Conservation (phyloP, 1,284 basidiomycete genomes). For the Mixia osmundae region DNA sequence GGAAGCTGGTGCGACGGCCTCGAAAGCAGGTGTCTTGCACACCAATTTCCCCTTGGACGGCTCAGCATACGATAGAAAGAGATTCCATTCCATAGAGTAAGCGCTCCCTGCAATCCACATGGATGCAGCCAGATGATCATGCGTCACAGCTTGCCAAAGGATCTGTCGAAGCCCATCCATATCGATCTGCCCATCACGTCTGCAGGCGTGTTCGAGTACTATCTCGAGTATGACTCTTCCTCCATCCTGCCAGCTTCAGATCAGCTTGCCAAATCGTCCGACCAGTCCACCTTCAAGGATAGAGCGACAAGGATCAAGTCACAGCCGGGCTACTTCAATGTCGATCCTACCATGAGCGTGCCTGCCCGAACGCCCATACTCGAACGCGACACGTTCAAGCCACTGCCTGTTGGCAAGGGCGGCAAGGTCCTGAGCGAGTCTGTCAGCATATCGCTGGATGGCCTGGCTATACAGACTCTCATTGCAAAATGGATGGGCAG, state of each 20-base stretch:
- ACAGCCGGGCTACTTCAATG: conserved; percentile 81
- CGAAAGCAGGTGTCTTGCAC: conserved; percentile 68
- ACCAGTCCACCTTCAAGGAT: conserved; percentile 1
- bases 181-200: conserved; percentile 83
- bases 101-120: conserved; percentile 17
- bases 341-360: conserved; percentile 61
- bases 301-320: conserved; percentile 40
- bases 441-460: conserved; percentile 54
- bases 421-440: conserved; percentile 30
- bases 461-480: conserved; percentile 58
- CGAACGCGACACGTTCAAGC: conserved; percentile 28
- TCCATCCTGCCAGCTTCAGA: not conserved
- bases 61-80: conserved; percentile 51
- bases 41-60: conserved; percentile 88
- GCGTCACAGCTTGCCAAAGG: conserved; percentile 38
- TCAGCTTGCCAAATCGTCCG: not conserved
- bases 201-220: conserved; percentile 81
- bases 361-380: conserved; percentile 50
- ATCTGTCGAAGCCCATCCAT: conserved; percentile 67
- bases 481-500: conserved; percentile 95
- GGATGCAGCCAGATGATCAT: conserved; percentile 10
- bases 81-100: conserved; percentile 52
- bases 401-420: conserved; percentile 16
- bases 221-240: conserved; percentile 54
- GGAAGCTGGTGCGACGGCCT: conserved; percentile 65